These are phyloP conservation scores for Vishniacozyma victoriae DNA, from an alignment of 768 basidiomycete species.

Conservation along the genomic window DNA sequence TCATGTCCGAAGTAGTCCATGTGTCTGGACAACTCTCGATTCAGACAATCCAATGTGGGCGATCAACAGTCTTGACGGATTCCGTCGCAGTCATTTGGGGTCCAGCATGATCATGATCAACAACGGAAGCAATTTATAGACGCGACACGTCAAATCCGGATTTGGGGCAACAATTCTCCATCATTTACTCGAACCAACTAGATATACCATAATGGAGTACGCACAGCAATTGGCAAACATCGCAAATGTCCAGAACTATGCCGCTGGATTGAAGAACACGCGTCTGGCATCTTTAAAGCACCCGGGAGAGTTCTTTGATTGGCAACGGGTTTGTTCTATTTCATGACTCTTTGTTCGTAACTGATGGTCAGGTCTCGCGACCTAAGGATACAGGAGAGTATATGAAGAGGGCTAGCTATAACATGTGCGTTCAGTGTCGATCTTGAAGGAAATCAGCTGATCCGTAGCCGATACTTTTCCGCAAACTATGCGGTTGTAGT, in stretches of 20 bases:
- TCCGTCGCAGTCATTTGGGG: no score
- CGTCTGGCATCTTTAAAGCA: slow-evolving; percentile 31
- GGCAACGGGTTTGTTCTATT: slow-evolving; percentile 11
- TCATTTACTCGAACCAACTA: no score
- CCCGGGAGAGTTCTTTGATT: slow-evolving; percentile 40
- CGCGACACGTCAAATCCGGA: no score
- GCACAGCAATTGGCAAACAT: slow-evolving; percentile 25
- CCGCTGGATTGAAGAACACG: slow-evolving; percentile 21
- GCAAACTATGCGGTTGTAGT: slow-evolving; percentile 89
- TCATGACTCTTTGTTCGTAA: neutral
- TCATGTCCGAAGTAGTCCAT: no score
- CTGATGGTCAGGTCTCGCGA: slow-evolving; percentile 14
- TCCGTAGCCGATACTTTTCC: slow-evolving; percentile 55
- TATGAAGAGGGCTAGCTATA: slow-evolving; percentile 38
- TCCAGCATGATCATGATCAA: no score
- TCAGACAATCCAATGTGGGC: no score
- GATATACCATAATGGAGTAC: slow-evolving; percentile 35
- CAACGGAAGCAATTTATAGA: no score
- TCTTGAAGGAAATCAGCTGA: no score
- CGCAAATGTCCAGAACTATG: slow-evolving; percentile 30
- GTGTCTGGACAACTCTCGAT: no score
- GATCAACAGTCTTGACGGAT: no score
- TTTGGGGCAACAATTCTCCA: no score
- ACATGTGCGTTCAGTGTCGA: slow-evolving; percentile 20
- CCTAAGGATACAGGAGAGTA: slow-evolving; percentile 36